These are phyloP conservation scores for Grigorovia humatica DNA, from an alignment of 805 yeast genomes.

Conservation along the genomic window DNA sequence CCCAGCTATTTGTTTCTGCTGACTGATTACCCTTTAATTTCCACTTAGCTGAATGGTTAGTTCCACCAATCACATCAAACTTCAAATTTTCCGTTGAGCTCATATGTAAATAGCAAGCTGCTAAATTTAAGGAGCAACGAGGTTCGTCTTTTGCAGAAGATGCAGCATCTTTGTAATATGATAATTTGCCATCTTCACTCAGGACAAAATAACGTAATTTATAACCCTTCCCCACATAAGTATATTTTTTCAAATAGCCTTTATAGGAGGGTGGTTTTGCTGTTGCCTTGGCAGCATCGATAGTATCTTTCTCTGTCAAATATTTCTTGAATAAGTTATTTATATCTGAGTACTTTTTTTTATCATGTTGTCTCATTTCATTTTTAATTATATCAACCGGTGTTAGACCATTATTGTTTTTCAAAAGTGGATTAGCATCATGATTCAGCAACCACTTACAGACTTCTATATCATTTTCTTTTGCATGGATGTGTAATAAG, in stretches of 20 bases:
- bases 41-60: conserved; percentile 59
- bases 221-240: conserved; percentile 93
- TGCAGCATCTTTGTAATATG: conserved; percentile 87
- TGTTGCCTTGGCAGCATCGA: conserved; percentile 29
- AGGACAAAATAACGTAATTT: conserved; percentile 88
- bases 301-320: conserved; percentile 64
- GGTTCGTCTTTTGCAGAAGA: conserved; percentile 55
- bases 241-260: conserved; percentile 93
- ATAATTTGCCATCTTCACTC: conserved; percentile 67
- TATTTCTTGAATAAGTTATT: conserved; percentile 58
- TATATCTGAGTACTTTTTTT: conserved; percentile 28
- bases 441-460: conserved; percentile 80
- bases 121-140: conserved; percentile 79
- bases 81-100: conserved; percentile 87
- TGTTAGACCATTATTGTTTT: conserved; percentile 69
- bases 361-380: conserved; percentile 28
- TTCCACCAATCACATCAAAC: conserved; percentile 75
- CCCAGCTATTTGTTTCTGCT: conserved; percentile 94
- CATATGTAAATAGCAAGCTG: conserved; percentile 68
- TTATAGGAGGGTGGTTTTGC: conserved; percentile 67
- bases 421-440: conserved; percentile 90
- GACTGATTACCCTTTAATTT: conserved; percentile 92
- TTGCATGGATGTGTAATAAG: conserved; percentile 78
- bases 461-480: conserved; percentile 63
- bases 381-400: conserved; percentile 63